Base-by-base conservation (phyloP, 768 basidiomycete species). In the Tulasnella sp. region DNA sequence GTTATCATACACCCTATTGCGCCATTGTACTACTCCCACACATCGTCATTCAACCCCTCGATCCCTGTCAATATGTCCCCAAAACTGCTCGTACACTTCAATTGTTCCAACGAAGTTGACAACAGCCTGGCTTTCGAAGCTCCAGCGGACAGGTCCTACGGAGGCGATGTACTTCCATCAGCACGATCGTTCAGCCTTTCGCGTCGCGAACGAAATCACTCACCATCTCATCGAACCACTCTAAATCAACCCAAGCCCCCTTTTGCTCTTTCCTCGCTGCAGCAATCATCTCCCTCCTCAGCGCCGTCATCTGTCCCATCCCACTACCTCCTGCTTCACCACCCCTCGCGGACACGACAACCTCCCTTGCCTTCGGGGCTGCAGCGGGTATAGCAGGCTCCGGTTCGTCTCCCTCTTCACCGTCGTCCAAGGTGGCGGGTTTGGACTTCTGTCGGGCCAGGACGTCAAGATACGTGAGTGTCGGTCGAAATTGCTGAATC, bases 401-500 rank as follows among this genome's bases (percentile, higher is more conserved):
- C 44, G 80, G 84, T 24, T 85, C 55, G n/a, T 41, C 55, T 19
- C 50, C 50, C 1, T 59, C 65, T 24, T 59, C 58, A 26, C 52
- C 64, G 5, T 65, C 65, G 15, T 61, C 63, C 3, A 49, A 58
- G n/a, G 44, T 63, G 38, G 50, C 60, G 42, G 73, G 72, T 21
- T 75, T 73, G 49, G 76, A 80, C 62, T 70, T 74, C 73, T 84
- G 88, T 38, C 81, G 81, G 23, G 83, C 81, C 56, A 85, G 68
- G 61, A 80, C 71, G 68, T 92, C 90, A 63, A 92, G 75, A 71
- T 92, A 88, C 17, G 86, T 87, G 64, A 91, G 71, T 2, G 85
- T 84, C 8, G 89, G 89, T 47, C 88, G 82, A 64, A 92, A 77
- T 69, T 92, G 90, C 67, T 90, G 85, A 0, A 80, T 84, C 72